Percentiles rank a stretch among this genome's conserved stretches.
Evolutionary conservation across 257 asterid genomes (phyloP).

Genomic region (Przewalskia tangutica): DNA sequence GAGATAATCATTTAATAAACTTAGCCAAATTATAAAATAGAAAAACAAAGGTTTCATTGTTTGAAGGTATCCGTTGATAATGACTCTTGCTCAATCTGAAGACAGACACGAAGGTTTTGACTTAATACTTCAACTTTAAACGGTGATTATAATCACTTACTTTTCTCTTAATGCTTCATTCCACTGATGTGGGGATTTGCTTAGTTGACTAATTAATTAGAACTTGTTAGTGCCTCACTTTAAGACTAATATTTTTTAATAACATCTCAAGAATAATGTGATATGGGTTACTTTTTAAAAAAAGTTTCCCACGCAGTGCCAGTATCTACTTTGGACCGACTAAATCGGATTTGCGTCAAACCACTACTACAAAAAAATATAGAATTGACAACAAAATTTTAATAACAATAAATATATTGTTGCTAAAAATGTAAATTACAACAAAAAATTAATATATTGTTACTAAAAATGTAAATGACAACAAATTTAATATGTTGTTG

Average conservation of each 20-base stretch:
- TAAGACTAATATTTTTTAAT: not conserved
- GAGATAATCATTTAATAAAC: slow-evolving; percentile 8
- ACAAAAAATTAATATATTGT: too few species aligned
- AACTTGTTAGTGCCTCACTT: not conserved
- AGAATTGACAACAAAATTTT: too few species aligned
- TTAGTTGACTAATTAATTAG: slow-evolving; percentile 5
- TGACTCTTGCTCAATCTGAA: slow-evolving; percentile 13
- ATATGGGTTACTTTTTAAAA: not conserved
- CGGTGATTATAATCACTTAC: not conserved
- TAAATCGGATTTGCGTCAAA: too few species aligned
- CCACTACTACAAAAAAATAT: too few species aligned
- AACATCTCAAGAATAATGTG: not conserved
- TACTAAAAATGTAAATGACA: too few species aligned
- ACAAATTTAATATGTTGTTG: too few species aligned
- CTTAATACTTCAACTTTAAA: not conserved
- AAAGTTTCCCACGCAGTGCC: too few species aligned
- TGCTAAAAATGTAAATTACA: too few species aligned
- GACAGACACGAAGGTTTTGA: not conserved
- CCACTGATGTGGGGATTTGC: not conserved
- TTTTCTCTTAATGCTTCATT: not conserved
- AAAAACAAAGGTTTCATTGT: not conserved
- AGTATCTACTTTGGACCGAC: too few species aligned
- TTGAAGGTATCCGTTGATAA: slow-evolving; percentile 13
- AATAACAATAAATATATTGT: too few species aligned
- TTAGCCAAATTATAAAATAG: too few species aligned